Evolutionary conservation across 2,329 filamentous ascomycete species (phyloP).

Genomic region (Xylaria sp.): DNA sequence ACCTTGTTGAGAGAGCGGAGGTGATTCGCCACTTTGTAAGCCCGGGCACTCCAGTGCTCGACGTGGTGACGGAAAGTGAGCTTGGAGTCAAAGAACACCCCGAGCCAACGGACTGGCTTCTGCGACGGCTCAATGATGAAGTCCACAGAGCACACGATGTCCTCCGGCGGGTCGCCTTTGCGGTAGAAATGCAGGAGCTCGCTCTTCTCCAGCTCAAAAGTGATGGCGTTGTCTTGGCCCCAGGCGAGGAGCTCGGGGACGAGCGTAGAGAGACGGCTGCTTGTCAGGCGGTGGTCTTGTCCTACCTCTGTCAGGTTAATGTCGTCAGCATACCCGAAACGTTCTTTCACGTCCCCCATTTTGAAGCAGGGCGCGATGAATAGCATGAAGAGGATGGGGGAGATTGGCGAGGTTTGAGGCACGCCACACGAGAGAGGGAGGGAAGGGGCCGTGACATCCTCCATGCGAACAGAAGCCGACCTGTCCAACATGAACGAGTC

Average conservation of each 20-base stretch:
- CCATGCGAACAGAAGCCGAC: too few species aligned
- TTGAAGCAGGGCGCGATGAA: background rate
- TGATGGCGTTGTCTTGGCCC: background rate
- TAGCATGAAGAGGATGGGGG: background rate
- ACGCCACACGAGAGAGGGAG: background rate
- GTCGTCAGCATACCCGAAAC: background rate
- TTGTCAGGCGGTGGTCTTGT: background rate
- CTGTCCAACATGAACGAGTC: too few species aligned
- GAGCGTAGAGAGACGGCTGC: too few species aligned
- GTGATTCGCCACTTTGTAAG: background rate
- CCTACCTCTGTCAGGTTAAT: background rate
- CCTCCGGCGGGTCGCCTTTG: background rate
- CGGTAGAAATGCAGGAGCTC: background rate
- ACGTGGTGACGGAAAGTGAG: background rate
- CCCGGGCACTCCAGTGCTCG: background rate
- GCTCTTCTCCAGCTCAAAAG: background rate
- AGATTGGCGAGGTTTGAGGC: background rate
- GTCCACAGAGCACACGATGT: background rate
- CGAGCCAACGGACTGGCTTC: background rate
- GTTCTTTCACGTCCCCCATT: background rate
- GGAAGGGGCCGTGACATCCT: background rate
- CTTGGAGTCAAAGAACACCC: background rate
- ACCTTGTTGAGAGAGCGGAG: background rate
- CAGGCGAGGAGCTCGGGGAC: background rate
- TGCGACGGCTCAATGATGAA: background rate